Evolutionary conservation across 129 eudicot genomes (phyloP).

Genomic region (Artemisia tridentata): DNA sequence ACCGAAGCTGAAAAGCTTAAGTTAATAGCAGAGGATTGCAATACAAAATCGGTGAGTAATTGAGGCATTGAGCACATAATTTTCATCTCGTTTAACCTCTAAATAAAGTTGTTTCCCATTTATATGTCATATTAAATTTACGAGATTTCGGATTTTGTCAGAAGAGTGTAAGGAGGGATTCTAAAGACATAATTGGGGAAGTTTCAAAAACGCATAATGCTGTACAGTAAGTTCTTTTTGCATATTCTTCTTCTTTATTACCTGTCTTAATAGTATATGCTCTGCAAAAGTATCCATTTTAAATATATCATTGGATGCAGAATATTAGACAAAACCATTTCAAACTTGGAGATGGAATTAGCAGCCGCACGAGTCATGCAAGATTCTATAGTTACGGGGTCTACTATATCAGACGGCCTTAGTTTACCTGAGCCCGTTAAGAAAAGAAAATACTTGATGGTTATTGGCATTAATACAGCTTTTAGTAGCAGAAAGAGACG

Average conservation of each 20-base stretch:
- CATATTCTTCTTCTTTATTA: background rate
- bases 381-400: conserved; percentile 67
- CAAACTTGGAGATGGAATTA: conserved; percentile 90
- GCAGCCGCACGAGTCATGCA: conserved; percentile 95
- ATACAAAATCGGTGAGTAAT: conserved; percentile 55
- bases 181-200: conserved; percentile 46
- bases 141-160: conserved; percentile 19
- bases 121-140: no score
- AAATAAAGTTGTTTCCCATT: no score
- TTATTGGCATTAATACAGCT: conserved; percentile 87
- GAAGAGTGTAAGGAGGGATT: conserved; percentile 45
- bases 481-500: conserved; percentile 91
- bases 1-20: conserved; percentile 52
- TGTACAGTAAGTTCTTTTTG: conserved; percentile 51
- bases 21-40: conserved; percentile 63
- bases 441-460: conserved; percentile 84
- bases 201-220: conserved; percentile 63
- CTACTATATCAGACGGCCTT: conserved; percentile 60
- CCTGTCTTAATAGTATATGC: background rate
- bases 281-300: background rate
- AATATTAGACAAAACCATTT: conserved; percentile 66
- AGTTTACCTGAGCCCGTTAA: conserved; percentile 42
- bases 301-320: conserved; percentile 29
- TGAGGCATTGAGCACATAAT: conserved; percentile 31
- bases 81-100: no score